These are phyloP conservation scores for Boletellus deceptivus DNA, from an alignment of 1,284 basidiomycete species.

Conservation along the genomic window DNA sequence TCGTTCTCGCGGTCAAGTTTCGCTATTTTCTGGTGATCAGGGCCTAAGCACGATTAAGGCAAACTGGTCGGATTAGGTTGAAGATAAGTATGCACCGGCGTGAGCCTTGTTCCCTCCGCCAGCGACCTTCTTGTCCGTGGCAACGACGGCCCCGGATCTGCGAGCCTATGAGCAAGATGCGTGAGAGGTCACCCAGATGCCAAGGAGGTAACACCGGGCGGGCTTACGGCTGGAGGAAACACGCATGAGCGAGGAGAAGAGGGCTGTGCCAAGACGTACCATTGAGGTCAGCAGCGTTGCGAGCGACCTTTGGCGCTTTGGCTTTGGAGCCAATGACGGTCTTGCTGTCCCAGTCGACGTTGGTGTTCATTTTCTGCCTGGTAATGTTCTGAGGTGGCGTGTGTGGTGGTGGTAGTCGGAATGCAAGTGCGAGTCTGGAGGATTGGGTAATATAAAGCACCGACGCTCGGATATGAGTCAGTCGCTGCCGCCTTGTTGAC, in stretches of 20 bases:
- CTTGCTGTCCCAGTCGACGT: constrained; percentile 68
- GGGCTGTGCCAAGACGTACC: constrained; percentile 41
- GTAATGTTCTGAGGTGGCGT: not conserved
- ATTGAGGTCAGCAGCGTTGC: constrained; percentile 68
- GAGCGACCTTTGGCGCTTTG: constrained; percentile 67
- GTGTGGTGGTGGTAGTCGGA: constrained; percentile 11
- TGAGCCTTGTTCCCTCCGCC: constrained; percentile 72
- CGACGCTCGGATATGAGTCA: too few relatives aligned
- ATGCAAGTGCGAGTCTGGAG: not conserved
- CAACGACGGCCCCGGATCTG: constrained; percentile 66
- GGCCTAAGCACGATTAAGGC: constrained; percentile 47
- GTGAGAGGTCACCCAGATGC: not conserved
- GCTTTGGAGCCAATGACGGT: constrained; percentile 76
- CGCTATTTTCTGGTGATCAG: constrained; percentile 91
- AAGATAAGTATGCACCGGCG: constrained; percentile 46
- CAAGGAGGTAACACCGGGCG: not conserved
- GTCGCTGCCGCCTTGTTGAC: too few relatives aligned
- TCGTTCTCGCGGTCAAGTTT: constrained; percentile 96
- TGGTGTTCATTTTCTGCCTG: constrained; percentile 46
- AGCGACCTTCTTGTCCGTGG: constrained; percentile 74
- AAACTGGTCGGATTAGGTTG: not conserved
- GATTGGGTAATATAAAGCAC: not conserved
- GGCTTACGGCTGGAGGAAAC: constrained; percentile 47
- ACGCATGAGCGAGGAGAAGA: constrained; percentile 5
- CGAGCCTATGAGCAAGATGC: constrained; percentile 50